Evolutionary conservation across 208 protist species (phyloP), one percentile per base, ranked within the genome.

Genomic region (Acanthamoeba lenticulata): DNA sequence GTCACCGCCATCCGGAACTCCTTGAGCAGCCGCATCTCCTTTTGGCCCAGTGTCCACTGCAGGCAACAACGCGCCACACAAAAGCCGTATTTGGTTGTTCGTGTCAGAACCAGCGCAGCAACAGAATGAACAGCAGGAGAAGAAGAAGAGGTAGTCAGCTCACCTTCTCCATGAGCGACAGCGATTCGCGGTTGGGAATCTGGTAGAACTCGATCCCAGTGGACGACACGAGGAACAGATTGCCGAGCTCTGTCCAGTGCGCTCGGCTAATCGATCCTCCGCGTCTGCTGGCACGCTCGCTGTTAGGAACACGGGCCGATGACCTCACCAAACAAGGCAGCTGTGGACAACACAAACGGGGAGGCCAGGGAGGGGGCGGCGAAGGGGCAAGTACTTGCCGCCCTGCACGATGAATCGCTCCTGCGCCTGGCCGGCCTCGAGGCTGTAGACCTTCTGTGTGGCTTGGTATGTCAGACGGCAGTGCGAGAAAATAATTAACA

Each of bases 131-230:
- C 7, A 36, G 11, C 11, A 36, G 38, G 1, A 83, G 72, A n/a
- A 19, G 3, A 3, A 34, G 72, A 27, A 6, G 62, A 19, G 5
- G 32, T 29, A 17, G 62, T 9, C 5, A 17, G 2, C 11, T n/a
- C n/a, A n/a, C 72, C 72, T 83, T 83, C 72, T 83, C 72, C 34
- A 83, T 49, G 11, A 83, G 72, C 21, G 72, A 83, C 38, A 83
- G 38, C 3, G 72, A 42, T 15, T 42, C 34, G 7, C 40, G 72
- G 38, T 83, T 83, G 34, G 72, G 72, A 32, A 83, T 83, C 72
- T 83, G 72, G 24, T 83, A 83, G 40, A 83, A 83, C 40, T 83
- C 72, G n/a, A 83, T 83, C 1, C 72, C 72, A 19, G 36, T 38
- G 2, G 72, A 5, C 42, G 72, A 83, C 7, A 83, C 72, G 40